Conservation (phyloP, 164 flowering plant species). For the Dillenia suffruticosa region DNA sequence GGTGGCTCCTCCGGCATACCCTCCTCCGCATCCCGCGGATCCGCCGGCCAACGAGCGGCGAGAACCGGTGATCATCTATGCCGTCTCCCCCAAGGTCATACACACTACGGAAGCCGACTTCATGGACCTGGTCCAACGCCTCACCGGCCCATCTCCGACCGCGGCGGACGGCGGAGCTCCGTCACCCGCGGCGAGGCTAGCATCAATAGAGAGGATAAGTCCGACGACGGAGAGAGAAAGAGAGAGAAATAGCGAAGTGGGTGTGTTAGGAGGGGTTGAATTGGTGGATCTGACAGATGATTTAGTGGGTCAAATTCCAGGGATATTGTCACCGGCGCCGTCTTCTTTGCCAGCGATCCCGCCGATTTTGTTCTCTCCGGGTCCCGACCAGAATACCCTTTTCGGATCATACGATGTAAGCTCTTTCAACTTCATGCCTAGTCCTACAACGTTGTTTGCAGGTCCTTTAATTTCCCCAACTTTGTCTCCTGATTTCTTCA, state of each 20-base stretch:
- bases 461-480: constrained; percentile 42
- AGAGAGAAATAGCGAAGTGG: not conserved
- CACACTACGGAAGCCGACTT: constrained; percentile 33
- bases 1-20: constrained; percentile 22
- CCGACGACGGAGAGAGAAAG: constrained; percentile 21
- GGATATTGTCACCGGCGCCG: constrained; percentile 84
- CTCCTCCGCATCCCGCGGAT: constrained; percentile 7
- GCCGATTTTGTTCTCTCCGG: constrained; percentile 59
- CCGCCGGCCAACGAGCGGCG: constrained; percentile 14
- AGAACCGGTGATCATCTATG: constrained; percentile 69
- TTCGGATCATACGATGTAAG: constrained; percentile 36
- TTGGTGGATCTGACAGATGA: constrained; percentile 1
- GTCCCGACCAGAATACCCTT: constrained; percentile 22
- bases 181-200: constrained; percentile 68
- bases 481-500: constrained; percentile 44
- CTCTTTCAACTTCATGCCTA: constrained; percentile 37
- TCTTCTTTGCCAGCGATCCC: constrained; percentile 49
- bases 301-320: constrained; percentile 27
- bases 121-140: constrained; percentile 40
- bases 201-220: constrained; percentile 48
- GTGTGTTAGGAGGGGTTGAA: constrained; percentile 18
- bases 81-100: constrained; percentile 52
- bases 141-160: constrained; percentile 26
- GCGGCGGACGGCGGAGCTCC: constrained; percentile 19
- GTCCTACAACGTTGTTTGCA: constrained; percentile 43